phyloP scores from a whole-genome alignment of 1,284 basidiomycete genomes.

The Pyrrhoderma lamaoense region DNA sequence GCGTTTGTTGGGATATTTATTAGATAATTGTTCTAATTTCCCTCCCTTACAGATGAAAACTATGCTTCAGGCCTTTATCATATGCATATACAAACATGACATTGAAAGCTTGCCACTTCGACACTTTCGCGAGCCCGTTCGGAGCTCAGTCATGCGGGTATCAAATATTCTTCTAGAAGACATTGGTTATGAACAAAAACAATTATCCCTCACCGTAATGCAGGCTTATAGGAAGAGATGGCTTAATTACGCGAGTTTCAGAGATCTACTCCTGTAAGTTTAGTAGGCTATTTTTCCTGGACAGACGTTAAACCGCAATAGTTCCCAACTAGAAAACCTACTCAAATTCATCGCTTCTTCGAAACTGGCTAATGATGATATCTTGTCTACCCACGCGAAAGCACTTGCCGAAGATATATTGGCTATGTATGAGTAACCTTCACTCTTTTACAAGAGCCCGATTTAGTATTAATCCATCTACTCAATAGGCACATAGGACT shows the following conservation, averaged over 20 bases:
- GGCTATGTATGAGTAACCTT: slow-evolving; percentile 33
- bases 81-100: slow-evolving; percentile 63
- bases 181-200: slow-evolving; percentile 57
- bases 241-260: slow-evolving; percentile 36
- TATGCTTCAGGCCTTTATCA: slow-evolving; percentile 52
- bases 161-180: slow-evolving; percentile 45
- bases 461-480: neutral
- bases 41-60: slow-evolving; percentile 50
- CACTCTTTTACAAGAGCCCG: no score
- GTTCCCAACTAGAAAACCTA: slow-evolving; percentile 42
- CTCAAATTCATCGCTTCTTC: slow-evolving; percentile 41
- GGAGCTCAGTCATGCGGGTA: slow-evolving; percentile 43
- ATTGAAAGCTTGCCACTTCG: slow-evolving; percentile 46
- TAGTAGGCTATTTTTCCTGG: neutral
- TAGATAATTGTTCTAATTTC: slow-evolving; percentile 36
- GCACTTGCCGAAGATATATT: slow-evolving; percentile 47
- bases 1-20: slow-evolving; percentile 36
- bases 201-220: slow-evolving; percentile 49
- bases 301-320: slow-evolving; percentile 18
- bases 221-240: slow-evolving; percentile 58
- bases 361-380: slow-evolving; percentile 46
- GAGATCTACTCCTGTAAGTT: slow-evolving; percentile 46
- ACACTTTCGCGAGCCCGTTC: slow-evolving; percentile 45
- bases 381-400: slow-evolving; percentile 47
- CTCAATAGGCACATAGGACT: slow-evolving; percentile 33